phyloP scores from a whole-genome alignment of 2,329 filamentous ascomycete species.

The Graphilbum sp. region DNA sequence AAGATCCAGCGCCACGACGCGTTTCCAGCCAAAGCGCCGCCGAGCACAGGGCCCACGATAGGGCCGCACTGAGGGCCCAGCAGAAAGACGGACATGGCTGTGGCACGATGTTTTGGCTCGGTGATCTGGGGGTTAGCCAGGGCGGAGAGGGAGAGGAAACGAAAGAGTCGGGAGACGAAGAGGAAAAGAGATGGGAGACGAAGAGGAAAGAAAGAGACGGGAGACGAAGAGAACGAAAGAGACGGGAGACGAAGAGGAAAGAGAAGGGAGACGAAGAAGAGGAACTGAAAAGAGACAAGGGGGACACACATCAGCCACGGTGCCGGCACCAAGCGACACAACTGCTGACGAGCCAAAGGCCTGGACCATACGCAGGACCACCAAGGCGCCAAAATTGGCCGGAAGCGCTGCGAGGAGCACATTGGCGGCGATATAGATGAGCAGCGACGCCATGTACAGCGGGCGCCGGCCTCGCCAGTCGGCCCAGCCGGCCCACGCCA shows the following conservation, averaged over 20 bases:
- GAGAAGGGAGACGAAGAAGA: neutral
- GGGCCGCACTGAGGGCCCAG: neutral
- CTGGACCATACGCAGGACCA: neutral
- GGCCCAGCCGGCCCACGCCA: neutral
- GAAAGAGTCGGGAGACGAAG: too few relatives aligned
- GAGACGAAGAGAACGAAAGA: too few relatives aligned
- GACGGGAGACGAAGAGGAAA: too few relatives aligned
- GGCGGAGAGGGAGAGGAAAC: too few relatives aligned
- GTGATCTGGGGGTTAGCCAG: neutral
- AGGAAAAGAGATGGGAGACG: too few relatives aligned
- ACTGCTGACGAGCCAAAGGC: neutral
- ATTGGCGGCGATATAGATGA: neutral
- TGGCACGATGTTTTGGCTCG: neutral
- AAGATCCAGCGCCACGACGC: neutral
- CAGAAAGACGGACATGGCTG: neutral
- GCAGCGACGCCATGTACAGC: neutral
- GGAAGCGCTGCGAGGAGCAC: neutral
- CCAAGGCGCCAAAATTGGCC: neutral
- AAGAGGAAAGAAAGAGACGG: neutral
- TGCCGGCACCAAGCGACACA: slow-evolving; percentile 20
- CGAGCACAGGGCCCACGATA: neutral
- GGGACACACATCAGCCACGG: slow-evolving; percentile 18
- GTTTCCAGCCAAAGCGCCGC: neutral
- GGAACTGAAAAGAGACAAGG: neutral
- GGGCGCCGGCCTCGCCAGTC: neutral